Base-by-base conservation (phyloP, 352 stramenopile species). In the Phytophthora sansomeana region DNA sequence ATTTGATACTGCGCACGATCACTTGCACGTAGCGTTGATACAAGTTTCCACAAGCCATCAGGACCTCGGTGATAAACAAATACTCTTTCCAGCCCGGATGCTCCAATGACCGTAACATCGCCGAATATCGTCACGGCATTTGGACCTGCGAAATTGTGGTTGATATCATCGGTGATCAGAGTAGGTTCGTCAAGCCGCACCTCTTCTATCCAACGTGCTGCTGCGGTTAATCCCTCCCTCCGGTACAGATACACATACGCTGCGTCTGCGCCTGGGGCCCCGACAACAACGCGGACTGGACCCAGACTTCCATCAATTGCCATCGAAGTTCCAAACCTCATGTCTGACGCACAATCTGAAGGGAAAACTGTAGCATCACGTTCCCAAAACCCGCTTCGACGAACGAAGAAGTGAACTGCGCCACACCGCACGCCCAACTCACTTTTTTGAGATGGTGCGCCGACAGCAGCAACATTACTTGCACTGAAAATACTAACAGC, bases 81-180 rank as follows among this genome's bases (percentile, higher is more conserved):
- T 9, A 90, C 74, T 9, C 71, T 75, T 57, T 91, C 81, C 35
- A 83, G 70, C 1, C 81, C 83, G 0, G 91, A 83, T 1, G 93
- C 94, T n/a, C 89, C 94, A 9, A 99, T 81, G 47, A 97, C 95
- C 6, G 88, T 89, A 21, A 98, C 69, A 48, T 98, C 90, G 16
- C 87, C 92, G 24, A 82, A 79, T 29, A 98, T 83, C 0, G 78
- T 85, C 11, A 98, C 85, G 3, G 81, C 82, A 44, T 87, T 85
- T 11, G 64, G 39, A 2, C 77, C 85, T n/a, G 57, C 83, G 44
- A 90, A 96, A 38, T 85, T 89, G 49, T 96, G 77, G 0, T 79
- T 90, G 2, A 78, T 69, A 17, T 77, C 58, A 21, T 53, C 36
- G 0, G 75, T 79, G 2, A 70, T 41, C 16, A 74, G 74, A 0